phyloP scores from a whole-genome alignment of 2,329 filamentous ascomycete species.

The Lachnellula arida region DNA sequence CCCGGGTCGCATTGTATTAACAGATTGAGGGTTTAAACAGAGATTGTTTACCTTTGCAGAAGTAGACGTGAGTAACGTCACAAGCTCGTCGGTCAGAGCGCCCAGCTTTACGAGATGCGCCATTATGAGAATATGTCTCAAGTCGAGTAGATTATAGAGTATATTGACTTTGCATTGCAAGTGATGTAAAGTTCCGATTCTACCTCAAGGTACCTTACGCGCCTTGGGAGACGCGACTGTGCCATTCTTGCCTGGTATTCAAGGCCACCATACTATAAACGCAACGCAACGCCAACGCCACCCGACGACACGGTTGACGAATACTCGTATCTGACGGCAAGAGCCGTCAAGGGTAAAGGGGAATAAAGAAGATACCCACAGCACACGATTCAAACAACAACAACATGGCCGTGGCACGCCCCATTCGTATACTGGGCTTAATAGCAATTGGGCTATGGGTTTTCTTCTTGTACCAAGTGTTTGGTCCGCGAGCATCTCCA shows the following conservation, averaged over 20 bases:
- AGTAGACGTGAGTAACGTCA: conserved; percentile 57
- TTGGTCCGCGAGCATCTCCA: conserved; percentile 49
- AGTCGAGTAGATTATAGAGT: too few species aligned
- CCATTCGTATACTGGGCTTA: conserved; percentile 73
- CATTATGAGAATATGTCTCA: conserved; percentile 45
- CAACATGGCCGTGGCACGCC: conserved; percentile 79
- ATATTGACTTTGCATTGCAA: too few species aligned
- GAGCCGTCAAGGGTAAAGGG: too few species aligned
- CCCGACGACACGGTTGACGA: too few species aligned
- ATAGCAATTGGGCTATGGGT: conserved; percentile 68
- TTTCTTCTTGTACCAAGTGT: conserved; percentile 74
- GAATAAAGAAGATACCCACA: neutral
- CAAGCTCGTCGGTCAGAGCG: conserved; percentile 64
- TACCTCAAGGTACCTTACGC: neutral
- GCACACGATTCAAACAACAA: conserved; percentile 10
- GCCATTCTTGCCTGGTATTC: too few species aligned
- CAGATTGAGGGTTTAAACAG: neutral
- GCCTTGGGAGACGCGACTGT: too few species aligned
- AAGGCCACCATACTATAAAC: too few species aligned
- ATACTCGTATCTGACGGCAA: too few species aligned
- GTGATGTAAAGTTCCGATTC: too few species aligned
- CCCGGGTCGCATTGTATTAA: neutral
- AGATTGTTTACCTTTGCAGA: conserved; percentile 43
- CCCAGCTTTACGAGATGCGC: conserved; percentile 63
- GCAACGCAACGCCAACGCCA: too few species aligned